Evolutionary conservation across 192 early-diverging fungal genomes (phyloP).

Genomic region (Backusella macrospora): DNA sequence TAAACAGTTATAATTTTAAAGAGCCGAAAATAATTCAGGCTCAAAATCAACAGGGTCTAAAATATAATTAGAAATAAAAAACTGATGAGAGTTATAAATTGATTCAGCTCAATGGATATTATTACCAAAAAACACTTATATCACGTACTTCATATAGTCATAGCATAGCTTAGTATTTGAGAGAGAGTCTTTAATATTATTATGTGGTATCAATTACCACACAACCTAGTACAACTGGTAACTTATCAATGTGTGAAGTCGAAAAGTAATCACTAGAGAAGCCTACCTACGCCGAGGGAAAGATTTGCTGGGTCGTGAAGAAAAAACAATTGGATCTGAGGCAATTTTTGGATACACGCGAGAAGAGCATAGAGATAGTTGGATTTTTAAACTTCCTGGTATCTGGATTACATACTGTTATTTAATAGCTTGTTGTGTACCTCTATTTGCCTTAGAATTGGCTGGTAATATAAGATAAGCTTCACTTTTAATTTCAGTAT

Average conservation of each 20-base stretch:
- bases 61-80: too few species aligned
- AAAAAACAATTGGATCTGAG: slow-evolving; percentile 16
- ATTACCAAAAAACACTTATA: too few species aligned
- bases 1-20: too few species aligned
- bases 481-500: background rate
- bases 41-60: too few species aligned
- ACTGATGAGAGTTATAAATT: too few species aligned
- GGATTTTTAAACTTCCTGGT: slow-evolving; percentile 32
- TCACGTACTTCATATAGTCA: too few species aligned
- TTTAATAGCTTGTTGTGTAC: slow-evolving; percentile 49
- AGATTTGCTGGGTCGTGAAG: slow-evolving; percentile 46
- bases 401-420: slow-evolving; percentile 49
- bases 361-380: slow-evolving; percentile 5
- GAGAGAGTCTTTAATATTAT: too few species aligned
- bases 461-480: slow-evolving; percentile 36
- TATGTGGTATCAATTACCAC: too few species aligned
- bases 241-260: slow-evolving; percentile 15
- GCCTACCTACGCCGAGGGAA: slow-evolving; percentile 44
- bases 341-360: background rate
- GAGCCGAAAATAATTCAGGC: too few species aligned
- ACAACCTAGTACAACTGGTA: slow-evolving; percentile 31
- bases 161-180: too few species aligned
- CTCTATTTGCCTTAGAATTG: slow-evolving; percentile 33
- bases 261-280: slow-evolving; percentile 20
- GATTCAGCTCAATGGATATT: too few species aligned